phyloP scores from a whole-genome alignment of 2,329 filamentous ascomycete species.

The Trichoderma guizhouense region DNA sequence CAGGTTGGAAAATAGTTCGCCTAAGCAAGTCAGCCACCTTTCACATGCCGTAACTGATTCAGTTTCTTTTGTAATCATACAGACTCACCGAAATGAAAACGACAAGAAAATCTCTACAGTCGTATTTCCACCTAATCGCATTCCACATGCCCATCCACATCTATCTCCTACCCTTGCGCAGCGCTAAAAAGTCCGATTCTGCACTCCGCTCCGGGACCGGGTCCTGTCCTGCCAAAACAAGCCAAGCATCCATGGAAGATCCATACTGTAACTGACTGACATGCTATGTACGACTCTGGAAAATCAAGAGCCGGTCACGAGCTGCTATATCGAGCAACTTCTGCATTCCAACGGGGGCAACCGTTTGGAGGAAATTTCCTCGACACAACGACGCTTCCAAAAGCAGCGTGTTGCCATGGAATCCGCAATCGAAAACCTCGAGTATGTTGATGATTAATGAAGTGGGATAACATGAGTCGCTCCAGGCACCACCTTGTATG shows the following conservation, averaged over 20 bases:
- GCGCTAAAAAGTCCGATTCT: not conserved
- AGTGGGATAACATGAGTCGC: not conserved
- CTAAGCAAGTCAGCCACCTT: not conserved
- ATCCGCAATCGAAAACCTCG: not conserved
- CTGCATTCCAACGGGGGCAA: not conserved
- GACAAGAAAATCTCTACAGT: not conserved
- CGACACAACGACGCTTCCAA: not conserved
- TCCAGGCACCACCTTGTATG: not conserved
- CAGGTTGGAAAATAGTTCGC: not conserved
- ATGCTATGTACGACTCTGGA: not conserved
- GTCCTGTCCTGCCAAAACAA: not conserved
- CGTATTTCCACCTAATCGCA: not conserved
- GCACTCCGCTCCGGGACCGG: not conserved
- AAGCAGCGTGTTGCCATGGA: not conserved
- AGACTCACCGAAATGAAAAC: not conserved
- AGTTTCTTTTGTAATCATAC: not conserved
- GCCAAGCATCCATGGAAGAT: not conserved
- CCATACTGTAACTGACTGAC: not conserved
- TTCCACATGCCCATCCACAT: not conserved
- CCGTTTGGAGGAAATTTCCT: not conserved
- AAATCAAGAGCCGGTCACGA: not conserved
- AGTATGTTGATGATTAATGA: not conserved
- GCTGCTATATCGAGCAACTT: not conserved
- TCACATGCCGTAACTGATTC: not conserved
- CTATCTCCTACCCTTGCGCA: not conserved